These are phyloP conservation scores for Fusarium cicatricum DNA, from an alignment of 2,329 filamentous ascomycete species.

Conservation along the genomic window DNA sequence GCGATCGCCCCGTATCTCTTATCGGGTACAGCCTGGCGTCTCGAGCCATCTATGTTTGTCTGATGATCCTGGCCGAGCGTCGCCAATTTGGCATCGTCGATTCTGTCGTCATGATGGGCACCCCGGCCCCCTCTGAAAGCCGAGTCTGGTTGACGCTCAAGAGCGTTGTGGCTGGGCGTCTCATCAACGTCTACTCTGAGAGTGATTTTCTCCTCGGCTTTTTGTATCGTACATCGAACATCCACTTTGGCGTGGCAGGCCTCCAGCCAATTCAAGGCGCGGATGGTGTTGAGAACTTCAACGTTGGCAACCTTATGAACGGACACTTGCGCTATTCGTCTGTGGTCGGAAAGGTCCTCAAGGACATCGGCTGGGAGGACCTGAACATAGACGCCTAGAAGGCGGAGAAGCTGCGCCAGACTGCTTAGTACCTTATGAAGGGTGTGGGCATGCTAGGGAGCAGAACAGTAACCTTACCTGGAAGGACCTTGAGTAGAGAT, in stretches of 20 bases:
- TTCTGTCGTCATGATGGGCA: slow-evolving; percentile 83
- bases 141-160: slow-evolving; percentile 80
- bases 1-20: slow-evolving; percentile 81
- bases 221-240: slow-evolving; percentile 82
- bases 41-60: slow-evolving; percentile 83
- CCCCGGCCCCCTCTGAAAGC: slow-evolving; percentile 76
- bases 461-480: slow-evolving; percentile 12
- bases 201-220: slow-evolving; percentile 91
- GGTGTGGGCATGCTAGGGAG: slow-evolving; percentile 21
- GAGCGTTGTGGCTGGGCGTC: slow-evolving; percentile 79
- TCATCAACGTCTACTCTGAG: slow-evolving; percentile 91
- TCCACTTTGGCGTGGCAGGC: slow-evolving; percentile 85
- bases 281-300: slow-evolving; percentile 71
- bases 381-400: slow-evolving; percentile 53
- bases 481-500: slow-evolving; percentile 4
- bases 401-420: slow-evolving; percentile 33
- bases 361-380: slow-evolving; percentile 74
- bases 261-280: slow-evolving; percentile 77
- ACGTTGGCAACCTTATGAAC: slow-evolving; percentile 70
- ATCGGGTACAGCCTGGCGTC: slow-evolving; percentile 86
- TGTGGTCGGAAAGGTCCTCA: slow-evolving; percentile 71
- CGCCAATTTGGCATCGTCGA: slow-evolving; percentile 88
- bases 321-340: slow-evolving; percentile 77
- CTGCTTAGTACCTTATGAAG: slow-evolving; percentile 33
- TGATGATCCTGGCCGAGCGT: slow-evolving; percentile 80